Base-by-base conservation (phyloP, 1,284 basidiomycete genomes). In the Heliocybe sulcata region DNA sequence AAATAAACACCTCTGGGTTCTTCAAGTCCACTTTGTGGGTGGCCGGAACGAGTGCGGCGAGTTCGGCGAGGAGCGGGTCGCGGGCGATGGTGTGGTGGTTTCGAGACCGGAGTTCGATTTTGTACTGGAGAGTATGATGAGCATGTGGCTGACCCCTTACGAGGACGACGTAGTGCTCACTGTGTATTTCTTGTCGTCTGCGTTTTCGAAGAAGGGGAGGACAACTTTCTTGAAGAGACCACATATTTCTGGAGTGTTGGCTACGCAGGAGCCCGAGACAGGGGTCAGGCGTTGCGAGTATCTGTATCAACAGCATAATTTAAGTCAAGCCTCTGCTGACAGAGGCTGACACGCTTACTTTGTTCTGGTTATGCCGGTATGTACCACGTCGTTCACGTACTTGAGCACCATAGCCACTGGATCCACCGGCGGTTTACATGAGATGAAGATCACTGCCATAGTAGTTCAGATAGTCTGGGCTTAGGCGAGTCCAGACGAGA, bases 361-460 rank as follows among this genome's bases (percentile, higher is more conserved):
- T 45, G 88, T 90, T 48, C 77, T 76, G 1, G 85, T 79, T 3
- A 82, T 68, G 1, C 87, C 87, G 0, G 84, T 85, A 19, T 68
- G 69, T 56, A 81, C 69, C 1, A 91, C 77, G 54, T 81, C 81
- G 55, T 82, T 71, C 3, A 90, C 72, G 60, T 90, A 81, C 45
- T 77, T 78, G 29, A 77, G 64, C n/a, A 89, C 79, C 10, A 92
- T 70, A 58, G 79, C 70, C n/a, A 91, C 83, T 0, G 90, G 89
- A 63, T 92, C 83, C 31, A 90, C 74, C 0, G 90, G 90, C 1
- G 81, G 72, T 66, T 80, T 85, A 67, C 87, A 90, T 8, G 87
- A 83, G 52, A 92, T 86, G 67, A 90, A 92, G 20, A 90, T 71
- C 14, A 91, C 89, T 92, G 58, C 10, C 49, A 48, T 31, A 42